Percentiles rank a stretch among this genome's conserved stretches.
These are phyloP conservation scores for Bruguiera parviflora DNA, from an alignment of 345 rosid species.

Conservation along the genomic window DNA sequence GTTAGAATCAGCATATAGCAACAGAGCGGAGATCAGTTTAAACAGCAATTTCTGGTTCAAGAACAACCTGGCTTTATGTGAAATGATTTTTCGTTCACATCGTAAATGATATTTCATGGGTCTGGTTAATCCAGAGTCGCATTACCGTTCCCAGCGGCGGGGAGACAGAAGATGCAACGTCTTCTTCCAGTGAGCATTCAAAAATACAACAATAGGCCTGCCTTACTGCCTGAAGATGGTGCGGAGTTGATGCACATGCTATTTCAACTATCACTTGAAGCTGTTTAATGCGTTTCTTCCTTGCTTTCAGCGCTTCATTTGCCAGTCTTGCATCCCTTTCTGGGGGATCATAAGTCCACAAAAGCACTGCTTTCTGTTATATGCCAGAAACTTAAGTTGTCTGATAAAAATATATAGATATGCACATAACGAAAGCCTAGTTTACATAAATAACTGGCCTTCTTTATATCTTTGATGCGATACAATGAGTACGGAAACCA, in stretches of 20 bases:
- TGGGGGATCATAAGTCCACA: slow-evolving; percentile 70
- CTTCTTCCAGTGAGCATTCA: slow-evolving; percentile 72
- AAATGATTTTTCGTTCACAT: too few relatives aligned
- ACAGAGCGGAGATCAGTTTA: too few relatives aligned
- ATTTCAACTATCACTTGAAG: slow-evolving; percentile 68
- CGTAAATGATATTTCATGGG: too few relatives aligned
- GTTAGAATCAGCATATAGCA: too few relatives aligned
- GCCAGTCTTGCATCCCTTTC: slow-evolving; percentile 83
- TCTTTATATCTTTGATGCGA: too few relatives aligned
- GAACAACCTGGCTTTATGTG: too few relatives aligned
- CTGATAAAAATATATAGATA: background rate
- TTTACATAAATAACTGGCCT: too few relatives aligned
- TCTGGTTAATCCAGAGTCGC: background rate
- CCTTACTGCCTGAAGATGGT: slow-evolving; percentile 70
- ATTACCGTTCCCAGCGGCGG: slow-evolving; percentile 64
- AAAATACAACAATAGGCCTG: slow-evolving; percentile 66
- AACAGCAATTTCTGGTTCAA: background rate
- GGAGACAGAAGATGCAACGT: slow-evolving; percentile 43
- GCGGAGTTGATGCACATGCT: slow-evolving; percentile 68
- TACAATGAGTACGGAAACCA: too few relatives aligned
- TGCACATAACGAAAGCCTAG: too few relatives aligned
- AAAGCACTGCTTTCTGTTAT: slow-evolving; percentile 63
- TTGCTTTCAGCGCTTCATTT: slow-evolving; percentile 47
- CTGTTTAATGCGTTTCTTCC: slow-evolving; percentile 39
- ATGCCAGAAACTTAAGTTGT: slow-evolving; percentile 7